Evolutionary conservation across 2,329 filamentous ascomycete genomes (phyloP), one percentile per base, ranked within the genome.

Genomic region (Coniochaeta sp.): DNA sequence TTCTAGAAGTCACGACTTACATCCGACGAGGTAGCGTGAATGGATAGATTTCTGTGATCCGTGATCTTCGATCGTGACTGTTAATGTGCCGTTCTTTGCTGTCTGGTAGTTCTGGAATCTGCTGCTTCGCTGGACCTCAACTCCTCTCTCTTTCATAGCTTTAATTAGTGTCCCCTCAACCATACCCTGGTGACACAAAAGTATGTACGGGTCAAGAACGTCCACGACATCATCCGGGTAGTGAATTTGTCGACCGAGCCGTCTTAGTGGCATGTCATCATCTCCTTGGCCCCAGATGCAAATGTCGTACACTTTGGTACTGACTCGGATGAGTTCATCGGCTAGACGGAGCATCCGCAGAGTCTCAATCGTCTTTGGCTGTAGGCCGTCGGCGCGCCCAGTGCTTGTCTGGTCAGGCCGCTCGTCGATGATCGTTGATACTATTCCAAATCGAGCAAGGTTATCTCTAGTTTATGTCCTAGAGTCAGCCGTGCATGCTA

Each of bases 291-390:
- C 79, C 87, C 89, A 91, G 70, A 90, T 90, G 52, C 85, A 81
- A 62, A 91, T 91, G 67, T 91, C 89, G 72, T 88, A 89, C 52
- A 91, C 83, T 54, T 83, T 83, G 57, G 87, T 87, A 32, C 86
- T 88, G 66, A 86, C 82, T 63, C 83, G 82, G 44, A 91, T 72
- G 32, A 91, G 72, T 1, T 82, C 77, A 63, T 90, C 87, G 17
- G 84, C 86, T 19, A 91, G 74, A 32, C 87, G 79, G 77, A 91
- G 84, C 73, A 90, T 88, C 62, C 84, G 82, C 66, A 91, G 82
- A 0, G 89, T 91, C 75, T 91, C 89, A 66, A 92, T 89, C 0
- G 88, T 89, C 74, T 91, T 91, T 50, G 89, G 89, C 68, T 91
- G 89, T 57, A 91, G 76, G 40, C 89, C 89, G 71, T 91, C 89